Conservation (phyloP, 768 basidiomycete genomes). For the Suillus bovinus region DNA sequence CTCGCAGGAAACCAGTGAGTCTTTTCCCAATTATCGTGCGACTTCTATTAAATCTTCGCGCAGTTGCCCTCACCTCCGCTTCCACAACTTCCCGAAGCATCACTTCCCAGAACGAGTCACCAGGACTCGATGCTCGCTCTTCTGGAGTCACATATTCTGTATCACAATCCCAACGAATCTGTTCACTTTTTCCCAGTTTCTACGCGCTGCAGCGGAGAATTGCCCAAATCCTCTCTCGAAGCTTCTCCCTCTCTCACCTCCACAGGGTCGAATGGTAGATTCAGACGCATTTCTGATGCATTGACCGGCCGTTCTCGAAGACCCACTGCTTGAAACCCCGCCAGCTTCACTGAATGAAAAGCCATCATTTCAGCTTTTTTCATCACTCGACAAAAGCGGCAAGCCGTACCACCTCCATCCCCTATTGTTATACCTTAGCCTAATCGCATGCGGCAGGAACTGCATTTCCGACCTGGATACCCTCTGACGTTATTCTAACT, state of each 20-base stretch:
- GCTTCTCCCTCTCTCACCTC: conserved; percentile 32
- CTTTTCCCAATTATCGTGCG: neutral
- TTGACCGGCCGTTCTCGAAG: conserved; percentile 23
- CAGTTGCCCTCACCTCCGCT: conserved; percentile 30
- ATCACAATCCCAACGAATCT: conserved; percentile 28
- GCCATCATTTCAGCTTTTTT: neutral
- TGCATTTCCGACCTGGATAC: neutral
- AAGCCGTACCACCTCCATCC: neutral
- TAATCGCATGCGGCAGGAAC: conserved; percentile 5
- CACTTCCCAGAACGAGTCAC: conserved; percentile 25
- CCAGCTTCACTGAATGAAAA: neutral
- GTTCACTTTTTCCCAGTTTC: conserved; percentile 37
- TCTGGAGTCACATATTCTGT: conserved; percentile 30
- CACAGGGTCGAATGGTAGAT: conserved; percentile 22
- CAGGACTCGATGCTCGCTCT: conserved; percentile 34
- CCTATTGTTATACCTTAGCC: neutral
- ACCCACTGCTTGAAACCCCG: conserved; percentile 18
- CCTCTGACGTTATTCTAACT: neutral
- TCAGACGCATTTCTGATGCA: conserved; percentile 21
- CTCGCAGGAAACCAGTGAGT: conserved; percentile 25
- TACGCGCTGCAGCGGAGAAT: conserved; percentile 32
- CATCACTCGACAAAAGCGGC: conserved; percentile 10
- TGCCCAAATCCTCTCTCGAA: conserved; percentile 27
- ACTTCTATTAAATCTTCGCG: conserved; percentile 6
- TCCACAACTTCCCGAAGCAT: conserved; percentile 21